phyloP scores from a whole-genome alignment of 768 basidiomycete species.

The Rhodosporidiobolus odoratus region DNA sequence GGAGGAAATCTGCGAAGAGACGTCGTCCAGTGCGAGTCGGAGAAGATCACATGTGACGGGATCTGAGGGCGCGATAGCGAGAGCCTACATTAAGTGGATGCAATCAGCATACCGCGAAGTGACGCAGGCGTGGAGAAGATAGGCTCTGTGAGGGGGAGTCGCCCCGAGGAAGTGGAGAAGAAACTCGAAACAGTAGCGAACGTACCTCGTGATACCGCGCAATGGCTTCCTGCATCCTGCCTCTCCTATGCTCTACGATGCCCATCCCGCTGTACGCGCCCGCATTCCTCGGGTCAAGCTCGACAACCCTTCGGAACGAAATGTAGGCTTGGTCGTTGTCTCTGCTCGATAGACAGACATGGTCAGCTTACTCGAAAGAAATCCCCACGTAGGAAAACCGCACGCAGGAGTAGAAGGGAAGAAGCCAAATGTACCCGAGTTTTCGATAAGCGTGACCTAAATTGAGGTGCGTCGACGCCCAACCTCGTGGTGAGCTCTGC shows the following conservation, averaged over 20 bases:
- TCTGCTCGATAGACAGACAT: conserved; percentile 50
- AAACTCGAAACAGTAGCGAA: background rate
- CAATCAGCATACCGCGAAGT: background rate
- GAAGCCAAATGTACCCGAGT: conserved; percentile 32
- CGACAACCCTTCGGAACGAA: conserved; percentile 72
- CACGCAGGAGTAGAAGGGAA: background rate
- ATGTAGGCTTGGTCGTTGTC: conserved; percentile 60
- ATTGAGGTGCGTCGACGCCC: conserved; percentile 87
- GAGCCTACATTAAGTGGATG: conserved; percentile 2
- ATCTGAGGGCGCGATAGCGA: conserved; percentile 24
- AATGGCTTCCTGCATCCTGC: conserved; percentile 72
- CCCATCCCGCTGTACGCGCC: conserved; percentile 80
- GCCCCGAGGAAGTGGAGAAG: background rate
- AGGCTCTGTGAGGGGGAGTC: background rate
- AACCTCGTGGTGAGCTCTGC: conserved; percentile 74
- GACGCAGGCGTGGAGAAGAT: background rate
- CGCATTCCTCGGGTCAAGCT: conserved; percentile 77
- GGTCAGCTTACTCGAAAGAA: background rate
- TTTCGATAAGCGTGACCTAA: conserved; percentile 84
- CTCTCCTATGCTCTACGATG: conserved; percentile 74
- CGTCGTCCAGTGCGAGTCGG: conserved; percentile 25
- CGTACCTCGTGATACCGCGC: conserved; percentile 85
- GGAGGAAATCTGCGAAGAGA: background rate
- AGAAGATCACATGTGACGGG: conserved; percentile 31
- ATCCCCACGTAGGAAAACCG: background rate